Percentiles rank a stretch among this genome's conserved stretches.
These are phyloP conservation scores for Boletus subparvulus DNA, from an alignment of 768 basidiomycete genomes.

Conservation along the genomic window DNA sequence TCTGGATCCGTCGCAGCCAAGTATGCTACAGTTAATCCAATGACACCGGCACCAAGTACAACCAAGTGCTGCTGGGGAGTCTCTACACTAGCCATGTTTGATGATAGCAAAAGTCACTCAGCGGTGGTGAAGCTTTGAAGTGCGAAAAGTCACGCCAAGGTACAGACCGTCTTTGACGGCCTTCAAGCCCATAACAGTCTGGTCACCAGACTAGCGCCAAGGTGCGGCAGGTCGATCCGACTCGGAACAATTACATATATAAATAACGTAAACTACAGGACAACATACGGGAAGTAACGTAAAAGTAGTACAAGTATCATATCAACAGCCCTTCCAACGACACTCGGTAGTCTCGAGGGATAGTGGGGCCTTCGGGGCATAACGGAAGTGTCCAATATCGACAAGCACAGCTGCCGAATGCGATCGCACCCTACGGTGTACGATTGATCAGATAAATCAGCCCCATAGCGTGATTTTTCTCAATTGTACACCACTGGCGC, in stretches of 20 bases:
- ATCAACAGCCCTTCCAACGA: neutral
- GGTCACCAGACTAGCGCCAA: neutral
- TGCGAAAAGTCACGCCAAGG: neutral
- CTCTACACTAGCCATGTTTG: conserved; percentile 13
- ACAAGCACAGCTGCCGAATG: neutral
- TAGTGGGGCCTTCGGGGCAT: neutral
- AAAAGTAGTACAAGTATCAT: neutral
- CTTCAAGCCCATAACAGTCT: too few relatives aligned
- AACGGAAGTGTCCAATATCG: neutral
- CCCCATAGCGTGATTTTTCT: conserved; percentile 44
- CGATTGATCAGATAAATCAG: conserved; percentile 16
- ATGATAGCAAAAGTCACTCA: neutral
- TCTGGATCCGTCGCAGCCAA: conserved; percentile 25
- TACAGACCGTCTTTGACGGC: too few relatives aligned
- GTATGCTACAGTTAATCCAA: conserved; percentile 40
- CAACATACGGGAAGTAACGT: neutral
- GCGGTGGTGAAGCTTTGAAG: neutral
- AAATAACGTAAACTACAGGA: neutral
- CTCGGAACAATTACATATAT: conserved; percentile 3
- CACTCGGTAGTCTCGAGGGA: neutral
- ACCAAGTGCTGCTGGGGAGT: conserved; percentile 21
- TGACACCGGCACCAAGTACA: conserved; percentile 40
- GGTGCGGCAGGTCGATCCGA: neutral
- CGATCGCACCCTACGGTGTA: neutral
- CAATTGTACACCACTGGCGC: conserved; percentile 34